Evolutionary conservation across 305 asterid genomes (phyloP).

Genomic region (Stenogyne calaminthoides): DNA sequence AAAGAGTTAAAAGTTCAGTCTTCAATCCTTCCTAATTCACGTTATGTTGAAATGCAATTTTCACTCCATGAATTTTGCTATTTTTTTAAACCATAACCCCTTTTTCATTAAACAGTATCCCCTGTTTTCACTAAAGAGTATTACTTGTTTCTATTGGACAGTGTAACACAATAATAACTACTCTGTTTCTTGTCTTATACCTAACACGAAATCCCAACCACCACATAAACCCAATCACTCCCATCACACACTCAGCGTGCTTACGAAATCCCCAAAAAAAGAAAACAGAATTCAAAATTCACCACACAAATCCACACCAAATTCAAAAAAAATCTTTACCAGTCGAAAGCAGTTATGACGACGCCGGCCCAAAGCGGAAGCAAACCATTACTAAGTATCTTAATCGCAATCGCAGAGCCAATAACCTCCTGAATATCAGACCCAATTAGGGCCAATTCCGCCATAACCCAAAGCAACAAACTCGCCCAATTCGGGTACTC

Average conservation of each 20-base stretch:
- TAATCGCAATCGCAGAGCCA: slow-evolving; percentile 94
- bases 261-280: neutral
- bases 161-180: neutral
- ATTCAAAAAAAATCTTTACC: slow-evolving; percentile 42
- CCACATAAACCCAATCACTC: neutral
- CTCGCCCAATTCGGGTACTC: slow-evolving; percentile 95
- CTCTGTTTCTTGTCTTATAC: neutral
- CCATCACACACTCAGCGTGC: slow-evolving; percentile 4
- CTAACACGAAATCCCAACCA: neutral
- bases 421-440: slow-evolving; percentile 96
- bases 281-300: neutral
- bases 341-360: slow-evolving; percentile 79
- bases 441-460: slow-evolving; percentile 87
- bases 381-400: slow-evolving; percentile 68
- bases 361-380: slow-evolving; percentile 96
- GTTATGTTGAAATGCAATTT: too few species aligned
- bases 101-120: too few species aligned
- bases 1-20: neutral
- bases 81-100: too few species aligned
- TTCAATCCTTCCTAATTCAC: neutral
- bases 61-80: too few species aligned
- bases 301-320: neutral
- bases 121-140: too few species aligned
- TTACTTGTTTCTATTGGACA: too few species aligned
- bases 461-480: slow-evolving; percentile 82